Conservation (phyloP, 1,284 basidiomycete genomes). For the Earliella scabrosa region DNA sequence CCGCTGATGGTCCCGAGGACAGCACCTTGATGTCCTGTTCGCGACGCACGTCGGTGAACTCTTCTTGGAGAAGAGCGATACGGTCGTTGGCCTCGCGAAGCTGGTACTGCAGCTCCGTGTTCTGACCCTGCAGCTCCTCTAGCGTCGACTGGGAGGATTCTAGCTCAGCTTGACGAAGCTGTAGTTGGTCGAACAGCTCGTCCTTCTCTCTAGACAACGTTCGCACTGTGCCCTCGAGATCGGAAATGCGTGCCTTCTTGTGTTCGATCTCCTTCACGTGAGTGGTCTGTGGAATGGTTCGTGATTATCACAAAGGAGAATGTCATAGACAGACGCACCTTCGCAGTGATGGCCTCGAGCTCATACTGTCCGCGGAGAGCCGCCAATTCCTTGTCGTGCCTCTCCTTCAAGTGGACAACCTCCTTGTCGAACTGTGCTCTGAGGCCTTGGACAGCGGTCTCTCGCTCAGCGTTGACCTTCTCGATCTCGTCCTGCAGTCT, state of each 20-base stretch:
- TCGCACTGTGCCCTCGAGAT: constrained; percentile 73
- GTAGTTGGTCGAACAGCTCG: constrained; percentile 80
- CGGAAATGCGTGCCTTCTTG: constrained; percentile 66
- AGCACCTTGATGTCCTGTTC: constrained; percentile 54
- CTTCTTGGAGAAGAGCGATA: constrained; percentile 70
- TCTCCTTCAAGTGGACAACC: constrained; percentile 60
- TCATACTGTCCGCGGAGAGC: constrained; percentile 75
- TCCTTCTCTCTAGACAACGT: constrained; percentile 76
- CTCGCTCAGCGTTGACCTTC: constrained; percentile 64
- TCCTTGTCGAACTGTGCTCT: constrained; percentile 82
- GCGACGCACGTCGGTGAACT: constrained; percentile 67
- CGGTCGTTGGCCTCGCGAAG: constrained; percentile 80
- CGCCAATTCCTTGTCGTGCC: constrained; percentile 74
- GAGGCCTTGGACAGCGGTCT: constrained; percentile 69
- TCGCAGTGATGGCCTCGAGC: constrained; percentile 72
- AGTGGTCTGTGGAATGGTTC: constrained; percentile 51
- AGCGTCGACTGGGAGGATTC: constrained; percentile 80
- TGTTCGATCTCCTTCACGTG: constrained; percentile 70
- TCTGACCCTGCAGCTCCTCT: constrained; percentile 76
- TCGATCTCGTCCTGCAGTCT: constrained; percentile 66
- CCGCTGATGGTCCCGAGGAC: constrained; percentile 54
- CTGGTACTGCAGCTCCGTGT: constrained; percentile 85
- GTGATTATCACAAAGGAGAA: not conserved
- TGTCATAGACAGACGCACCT: constrained; percentile 58
- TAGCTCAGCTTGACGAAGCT: constrained; percentile 84